Evolutionary conservation across 129 eudicot genomes (phyloP), one percentile per base, ranked within the genome.

Genomic region (Tagetes patula): DNA sequence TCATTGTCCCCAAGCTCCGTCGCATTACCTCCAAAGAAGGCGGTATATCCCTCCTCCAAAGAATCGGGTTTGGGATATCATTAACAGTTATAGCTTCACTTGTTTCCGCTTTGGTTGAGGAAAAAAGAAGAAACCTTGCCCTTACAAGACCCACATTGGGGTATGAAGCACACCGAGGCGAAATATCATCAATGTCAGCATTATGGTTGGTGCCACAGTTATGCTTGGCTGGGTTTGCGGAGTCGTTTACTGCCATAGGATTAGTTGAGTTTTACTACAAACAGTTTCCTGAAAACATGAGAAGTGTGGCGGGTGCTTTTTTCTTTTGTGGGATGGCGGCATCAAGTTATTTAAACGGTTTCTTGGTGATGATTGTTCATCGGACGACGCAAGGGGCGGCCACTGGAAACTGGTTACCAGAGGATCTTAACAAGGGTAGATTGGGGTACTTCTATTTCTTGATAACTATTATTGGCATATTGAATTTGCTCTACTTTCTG

Each of bases 271-370:
- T 91, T 56, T 88, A 85, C 74, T 91, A 91, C 76, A 91, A 86
- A 74, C 88, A 91, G 85, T 88, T 91, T 62, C 97, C 97, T 0
- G 97, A 91, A 72, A 86, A 88, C 53, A 91, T 91, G 95, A 88
- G 88, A 80, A 88, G 97, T 52, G 66, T 91, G 5, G 97, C 92
- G 0, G 97, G 92, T 12, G 81, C 97, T 1, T 78, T 86, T 45
- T 75, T 80, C 81, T 91, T 88, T 52, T 79, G 80, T 37, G 91
- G 91, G 31, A 70, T 77, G 77, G 91, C 95, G 3, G 85, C 79
- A 0, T 84, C 92, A 6, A 84, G 63, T 70, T 91, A 91, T 64
- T 58, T 88, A 3, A 83, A 84, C 13, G 56, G 97, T 3, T 78
- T 88, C n/a, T 40, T 91, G 84, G 71, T 91, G 3, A 71, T 74